Base-by-base conservation (phyloP, 352 stramenopile species). In the Phytophthora megakarya region DNA sequence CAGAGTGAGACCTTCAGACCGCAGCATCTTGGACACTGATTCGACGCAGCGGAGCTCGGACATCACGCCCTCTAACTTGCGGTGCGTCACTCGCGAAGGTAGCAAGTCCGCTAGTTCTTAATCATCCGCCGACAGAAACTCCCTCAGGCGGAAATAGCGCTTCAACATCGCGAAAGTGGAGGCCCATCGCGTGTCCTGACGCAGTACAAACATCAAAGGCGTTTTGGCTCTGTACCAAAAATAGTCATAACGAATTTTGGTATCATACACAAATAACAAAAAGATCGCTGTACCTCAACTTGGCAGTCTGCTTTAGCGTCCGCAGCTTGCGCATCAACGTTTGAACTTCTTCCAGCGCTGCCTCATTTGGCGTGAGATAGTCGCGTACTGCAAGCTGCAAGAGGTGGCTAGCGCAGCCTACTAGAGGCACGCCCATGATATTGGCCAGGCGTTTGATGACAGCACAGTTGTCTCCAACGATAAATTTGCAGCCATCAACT, bases 1-100 rank as follows among this genome's bases (percentile, higher is more conserved):
- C 2, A 61, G 3, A 0, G 9, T 52, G 2, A 61, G 52, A 12
- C 16, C 30, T 1, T 43, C 30, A 7, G n/a, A 16, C 22, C 52
- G 40, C 2, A 61, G 19, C n/a, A 39, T 51, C 22, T 61, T 61
- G 42, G 40, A 50, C 6, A 60, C 25, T 3, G 40, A 61, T 32
- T 47, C 42, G 1, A 52, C 42, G 15, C 40, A n/a, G 21, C 18
- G 5, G 0, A 60, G 38, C 25, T 50, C 30, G 5, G 5, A 10
- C 26, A 32, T 32, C 26, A 6, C 45, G 28, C 42, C 32, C 35
- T 10, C 15, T 11, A 10, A 46, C 28, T 16, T 46, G 0, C 53
- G 40, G n/a, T 48, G 37, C 26, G 25, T 45, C 12, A 37, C 9
- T 18, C 40, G 53, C 1, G 53, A 53, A 10, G 42, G 32, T 1